Conservation (phyloP, 495 filamentous ascomycete genomes). For the Patellaria atrata region DNA sequence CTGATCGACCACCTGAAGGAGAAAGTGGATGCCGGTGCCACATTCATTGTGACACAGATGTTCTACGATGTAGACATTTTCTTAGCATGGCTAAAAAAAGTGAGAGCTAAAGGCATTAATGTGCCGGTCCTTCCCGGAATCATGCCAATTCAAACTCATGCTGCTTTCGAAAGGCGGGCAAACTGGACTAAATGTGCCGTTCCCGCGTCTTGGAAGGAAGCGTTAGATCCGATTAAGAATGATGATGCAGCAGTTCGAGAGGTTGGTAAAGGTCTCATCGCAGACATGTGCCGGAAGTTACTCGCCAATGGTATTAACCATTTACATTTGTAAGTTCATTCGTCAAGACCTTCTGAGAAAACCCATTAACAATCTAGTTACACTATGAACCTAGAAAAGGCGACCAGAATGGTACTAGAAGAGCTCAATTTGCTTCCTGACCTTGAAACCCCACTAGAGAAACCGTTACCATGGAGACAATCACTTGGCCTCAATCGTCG, state of each 20-base stretch:
- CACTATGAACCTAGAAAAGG: conserved; percentile 96
- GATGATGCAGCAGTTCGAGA: conserved; percentile 88
- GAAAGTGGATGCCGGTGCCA: conserved; percentile 88
- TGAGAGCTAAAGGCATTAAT: conserved; percentile 67
- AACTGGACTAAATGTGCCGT: conserved; percentile 77
- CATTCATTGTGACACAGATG: conserved; percentile 97
- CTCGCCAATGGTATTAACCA: conserved; percentile 69
- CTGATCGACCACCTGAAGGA: conserved; percentile 91
- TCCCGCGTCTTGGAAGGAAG: conserved; percentile 64
- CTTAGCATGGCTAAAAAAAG: conserved; percentile 73
- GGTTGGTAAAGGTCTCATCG: conserved; percentile 78
- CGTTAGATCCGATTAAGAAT: conserved; percentile 86
- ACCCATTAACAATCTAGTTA: conserved; percentile 41
- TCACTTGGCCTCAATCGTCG: conserved; percentile 78
- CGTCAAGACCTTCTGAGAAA: neutral
- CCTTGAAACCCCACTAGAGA: conserved; percentile 57
- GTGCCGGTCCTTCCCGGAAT: conserved; percentile 93
- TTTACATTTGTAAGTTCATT: conserved; percentile 61
- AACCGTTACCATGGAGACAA: conserved; percentile 85
- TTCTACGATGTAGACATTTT: conserved; percentile 97
- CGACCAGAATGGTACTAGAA: conserved; percentile 85
- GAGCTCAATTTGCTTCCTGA: conserved; percentile 72
- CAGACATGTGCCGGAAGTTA: conserved; percentile 78
- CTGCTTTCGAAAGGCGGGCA: conserved; percentile 74
- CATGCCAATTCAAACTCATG: conserved; percentile 97